Evolutionary conservation across 768 basidiomycete genomes (phyloP), one percentile per base, ranked within the genome.

Genomic region (Lanmaoa rubissima): DNA sequence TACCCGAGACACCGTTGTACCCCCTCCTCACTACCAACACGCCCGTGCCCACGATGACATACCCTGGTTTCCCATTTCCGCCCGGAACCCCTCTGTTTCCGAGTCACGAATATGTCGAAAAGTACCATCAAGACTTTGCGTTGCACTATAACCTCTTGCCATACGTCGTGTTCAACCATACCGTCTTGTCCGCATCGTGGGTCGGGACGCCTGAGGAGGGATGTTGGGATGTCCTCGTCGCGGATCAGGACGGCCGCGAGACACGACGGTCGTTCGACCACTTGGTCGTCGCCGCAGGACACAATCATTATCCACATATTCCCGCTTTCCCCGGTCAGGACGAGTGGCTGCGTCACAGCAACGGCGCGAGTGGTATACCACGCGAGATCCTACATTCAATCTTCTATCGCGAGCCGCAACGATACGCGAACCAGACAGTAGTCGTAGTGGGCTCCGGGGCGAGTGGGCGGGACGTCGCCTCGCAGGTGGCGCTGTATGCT

Each of bases 1-100:
- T 86, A 5, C 83, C 84, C 2, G 77, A 81, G 63, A 81, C 81
- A 0, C 80, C 82, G 0, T 59, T 83, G 7, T 86, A 86, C 58
- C 82, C 82, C 5, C 72, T 68, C 13, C 73, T 86, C 17, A 77
- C 67, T 54, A 82, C 80, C 14, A 85, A 85, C 65, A 82, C 79
- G 0, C 81, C 82, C 14, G 74, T 79, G 4, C 83, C 83, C 2
- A 76, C 74, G 10, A 85, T 85, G 82, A 79, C 83, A 1, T 82
- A 78, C 61, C 82, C 82, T n/a, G 65, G 72, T 9, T 79, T 82
- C 65, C 78, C 83, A 0, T 85, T 79, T 53, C 78, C 76, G 0
- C 78, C 77, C 0, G 71, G 73, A 7, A 83, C 82, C 5, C 76
- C 80, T 2, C 71, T 86, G 6, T 84, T 75, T 62, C 77, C 84